phyloP scores from a whole-genome alignment of 345 rosid species.

The Populus ilicifolia region DNA sequence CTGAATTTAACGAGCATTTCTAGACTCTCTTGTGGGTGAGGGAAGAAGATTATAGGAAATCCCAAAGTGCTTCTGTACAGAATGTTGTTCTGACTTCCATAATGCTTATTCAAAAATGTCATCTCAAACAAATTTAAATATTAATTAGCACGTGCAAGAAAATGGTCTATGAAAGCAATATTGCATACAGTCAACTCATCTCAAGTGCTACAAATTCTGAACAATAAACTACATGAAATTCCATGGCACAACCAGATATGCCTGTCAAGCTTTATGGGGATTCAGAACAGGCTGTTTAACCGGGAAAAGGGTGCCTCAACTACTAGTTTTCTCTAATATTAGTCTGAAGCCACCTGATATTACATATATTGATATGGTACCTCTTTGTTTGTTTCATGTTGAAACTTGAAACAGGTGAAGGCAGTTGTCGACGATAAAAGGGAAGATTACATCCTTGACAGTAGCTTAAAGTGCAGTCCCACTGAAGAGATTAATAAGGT shows the following conservation, averaged over 20 bases:
- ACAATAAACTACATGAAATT: background rate
- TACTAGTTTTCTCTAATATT: background rate
- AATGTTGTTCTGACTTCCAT: background rate
- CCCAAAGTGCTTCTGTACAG: background rate
- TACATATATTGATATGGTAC: background rate
- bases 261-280: background rate
- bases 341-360: background rate
- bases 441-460: constrained; percentile 58
- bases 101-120: background rate
- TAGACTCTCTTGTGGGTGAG: background rate
- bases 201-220: background rate
- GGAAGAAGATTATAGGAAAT: background rate
- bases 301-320: background rate
- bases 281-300: background rate
- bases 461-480: constrained; percentile 47
- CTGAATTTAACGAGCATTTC: background rate
- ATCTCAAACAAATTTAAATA: background rate
- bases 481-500: constrained; percentile 50
- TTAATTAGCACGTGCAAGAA: background rate
- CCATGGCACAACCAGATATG: background rate
- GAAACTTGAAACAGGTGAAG: constrained; percentile 51
- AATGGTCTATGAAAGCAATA: background rate
- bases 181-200: background rate
- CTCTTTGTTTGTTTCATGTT: background rate
- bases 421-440: constrained; percentile 60